phyloP scores from a whole-genome alignment of 192 early-diverging fungal genomes.

The Helicostylum pulchrum region DNA sequence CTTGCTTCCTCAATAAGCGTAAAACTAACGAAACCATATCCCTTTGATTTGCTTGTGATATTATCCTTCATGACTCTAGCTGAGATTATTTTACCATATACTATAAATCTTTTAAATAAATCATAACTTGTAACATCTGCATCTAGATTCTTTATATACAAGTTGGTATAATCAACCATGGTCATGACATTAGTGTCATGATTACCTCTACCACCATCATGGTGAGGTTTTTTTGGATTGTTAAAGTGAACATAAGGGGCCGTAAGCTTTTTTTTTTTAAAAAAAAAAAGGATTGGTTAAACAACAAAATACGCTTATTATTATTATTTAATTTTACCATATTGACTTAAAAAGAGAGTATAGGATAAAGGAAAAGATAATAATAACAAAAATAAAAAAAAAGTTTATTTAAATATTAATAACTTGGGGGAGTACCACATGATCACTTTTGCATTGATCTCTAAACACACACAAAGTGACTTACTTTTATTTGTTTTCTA shows the following conservation, averaged over 20 bases:
- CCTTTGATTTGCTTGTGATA: slow-evolving; percentile 69
- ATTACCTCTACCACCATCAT: background rate
- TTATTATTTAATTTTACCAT: too few relatives aligned
- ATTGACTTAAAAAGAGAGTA: too few relatives aligned
- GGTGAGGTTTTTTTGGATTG: background rate
- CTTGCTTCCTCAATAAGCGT: slow-evolving; percentile 84
- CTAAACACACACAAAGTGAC: too few relatives aligned
- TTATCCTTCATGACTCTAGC: slow-evolving; percentile 84
- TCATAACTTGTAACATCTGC: slow-evolving; percentile 88
- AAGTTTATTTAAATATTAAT: too few relatives aligned
- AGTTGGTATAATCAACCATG: slow-evolving; percentile 61
- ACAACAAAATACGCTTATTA: too few relatives aligned
- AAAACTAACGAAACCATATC: slow-evolving; percentile 95
- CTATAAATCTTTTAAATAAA: slow-evolving; percentile 86
- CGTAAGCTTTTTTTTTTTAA: background rate
- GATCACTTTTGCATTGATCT: too few relatives aligned
- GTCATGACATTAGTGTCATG: background rate
- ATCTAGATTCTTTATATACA: slow-evolving; percentile 97
- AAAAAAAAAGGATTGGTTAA: too few relatives aligned
- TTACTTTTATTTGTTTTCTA: too few relatives aligned
- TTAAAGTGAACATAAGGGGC: background rate
- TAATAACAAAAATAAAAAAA: too few relatives aligned
- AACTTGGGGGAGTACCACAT: too few relatives aligned
- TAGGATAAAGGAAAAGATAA: too few relatives aligned
- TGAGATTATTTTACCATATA: slow-evolving; percentile 85